Conservation (phyloP, 129 eudicot genomes). For the Tagetes patula region DNA sequence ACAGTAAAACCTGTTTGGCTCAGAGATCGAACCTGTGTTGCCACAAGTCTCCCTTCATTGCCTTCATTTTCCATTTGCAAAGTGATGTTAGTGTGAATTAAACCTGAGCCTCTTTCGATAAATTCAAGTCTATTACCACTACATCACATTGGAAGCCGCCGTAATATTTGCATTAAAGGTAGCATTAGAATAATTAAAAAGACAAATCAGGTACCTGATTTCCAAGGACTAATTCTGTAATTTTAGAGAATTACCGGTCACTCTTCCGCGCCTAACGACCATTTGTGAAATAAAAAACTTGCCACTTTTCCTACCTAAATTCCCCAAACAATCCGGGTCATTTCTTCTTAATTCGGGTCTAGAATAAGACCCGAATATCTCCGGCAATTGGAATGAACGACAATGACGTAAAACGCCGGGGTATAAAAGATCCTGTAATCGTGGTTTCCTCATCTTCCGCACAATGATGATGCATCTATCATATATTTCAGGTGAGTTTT, state of each 20-base stretch:
- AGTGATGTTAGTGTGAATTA: too few relatives aligned
- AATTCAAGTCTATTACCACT: too few relatives aligned
- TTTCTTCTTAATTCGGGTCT: slow-evolving; percentile 19
- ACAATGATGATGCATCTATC: slow-evolving; percentile 4
- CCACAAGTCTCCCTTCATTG: too few relatives aligned
- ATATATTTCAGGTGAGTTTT: slow-evolving; percentile 15
- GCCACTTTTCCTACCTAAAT: neutral
- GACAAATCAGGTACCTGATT: neutral
- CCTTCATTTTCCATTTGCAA: too few relatives aligned
- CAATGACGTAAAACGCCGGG: slow-evolving; percentile 18
- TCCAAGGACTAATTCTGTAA: slow-evolving; percentile 21
- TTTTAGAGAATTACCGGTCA: slow-evolving; percentile 16
- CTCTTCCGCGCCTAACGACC: slow-evolving; percentile 19
- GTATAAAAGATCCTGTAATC: slow-evolving; percentile 1
- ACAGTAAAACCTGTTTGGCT: too few relatives aligned
- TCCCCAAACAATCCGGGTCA: slow-evolving; percentile 20
- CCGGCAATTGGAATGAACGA: slow-evolving; percentile 27
- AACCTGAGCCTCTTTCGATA: too few relatives aligned
- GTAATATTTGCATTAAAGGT: neutral
- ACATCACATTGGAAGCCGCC: too few relatives aligned
- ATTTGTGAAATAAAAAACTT: neutral
- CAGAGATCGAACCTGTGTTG: too few relatives aligned
- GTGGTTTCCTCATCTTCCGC: slow-evolving; percentile 4
- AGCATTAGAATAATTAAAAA: neutral
- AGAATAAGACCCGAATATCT: slow-evolving; percentile 5